A percentile compares a stretch with the other conserved stretches of the same genome.
Conservation (phyloP, 2,329 filamentous ascomycete genomes). For the Fusarium solani-melongenae region DNA sequence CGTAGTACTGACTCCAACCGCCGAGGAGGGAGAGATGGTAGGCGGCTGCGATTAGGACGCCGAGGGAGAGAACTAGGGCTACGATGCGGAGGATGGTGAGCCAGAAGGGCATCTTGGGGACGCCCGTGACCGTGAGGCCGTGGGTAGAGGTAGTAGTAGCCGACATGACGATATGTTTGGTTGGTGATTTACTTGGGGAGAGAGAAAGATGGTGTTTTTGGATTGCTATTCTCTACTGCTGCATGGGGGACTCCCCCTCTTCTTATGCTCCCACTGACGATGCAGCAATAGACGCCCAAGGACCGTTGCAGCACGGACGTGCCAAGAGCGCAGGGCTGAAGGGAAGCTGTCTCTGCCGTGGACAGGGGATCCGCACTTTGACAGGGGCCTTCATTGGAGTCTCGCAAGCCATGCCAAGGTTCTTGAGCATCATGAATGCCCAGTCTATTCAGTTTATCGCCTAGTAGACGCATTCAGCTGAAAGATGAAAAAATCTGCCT, state of each 20-base stretch:
- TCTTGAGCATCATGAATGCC: not conserved
- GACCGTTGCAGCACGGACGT: not conserved
- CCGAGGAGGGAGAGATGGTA: conserved; percentile 53
- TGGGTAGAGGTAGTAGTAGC: conserved; percentile 16
- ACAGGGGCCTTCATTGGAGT: not conserved
- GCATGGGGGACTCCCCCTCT: not conserved
- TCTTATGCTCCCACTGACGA: not conserved
- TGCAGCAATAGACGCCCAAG: not conserved
- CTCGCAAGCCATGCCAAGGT: not conserved
- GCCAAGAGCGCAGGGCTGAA: conserved; percentile 26
- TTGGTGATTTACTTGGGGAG: no score
- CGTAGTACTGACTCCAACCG: conserved; percentile 32
- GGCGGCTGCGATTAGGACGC: conserved; percentile 53
- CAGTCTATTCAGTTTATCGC: not conserved
- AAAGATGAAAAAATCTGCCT: not conserved
- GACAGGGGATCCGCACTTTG: not conserved
- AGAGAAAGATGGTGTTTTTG: not conserved
- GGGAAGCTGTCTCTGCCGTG: not conserved
- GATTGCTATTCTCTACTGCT: not conserved
- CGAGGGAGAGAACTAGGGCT: conserved; percentile 53
- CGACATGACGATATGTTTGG: conserved; percentile 6
- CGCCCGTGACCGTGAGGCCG: conserved; percentile 52
- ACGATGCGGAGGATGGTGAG: conserved; percentile 52
- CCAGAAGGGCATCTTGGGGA: conserved; percentile 51
- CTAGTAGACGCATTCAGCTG: not conserved